Conservation (phyloP, 306 rosid species). For the Malus sylvestris region DNA sequence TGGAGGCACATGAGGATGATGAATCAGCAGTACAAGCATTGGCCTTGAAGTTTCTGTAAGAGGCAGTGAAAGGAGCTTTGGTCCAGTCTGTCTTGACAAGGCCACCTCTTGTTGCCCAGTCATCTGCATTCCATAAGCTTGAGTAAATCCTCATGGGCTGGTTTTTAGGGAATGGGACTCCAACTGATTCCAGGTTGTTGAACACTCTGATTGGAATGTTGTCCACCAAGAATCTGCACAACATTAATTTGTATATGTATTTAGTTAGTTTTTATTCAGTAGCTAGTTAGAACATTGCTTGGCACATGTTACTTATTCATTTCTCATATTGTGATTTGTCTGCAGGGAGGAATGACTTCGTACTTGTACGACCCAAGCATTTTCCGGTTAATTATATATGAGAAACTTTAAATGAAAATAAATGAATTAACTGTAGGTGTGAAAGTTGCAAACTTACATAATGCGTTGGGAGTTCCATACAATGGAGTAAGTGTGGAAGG, state of each 20-base stretch:
- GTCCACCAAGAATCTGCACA: slow-evolving; percentile 32
- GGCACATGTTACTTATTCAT: too few species aligned
- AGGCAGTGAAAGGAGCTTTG: slow-evolving; percentile 38
- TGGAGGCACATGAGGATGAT: slow-evolving; percentile 14
- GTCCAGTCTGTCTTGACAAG: slow-evolving; percentile 42
- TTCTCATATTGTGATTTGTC: too few species aligned
- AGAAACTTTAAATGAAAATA: too few species aligned
- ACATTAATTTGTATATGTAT: not conserved
- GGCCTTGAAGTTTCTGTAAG: slow-evolving; percentile 35
- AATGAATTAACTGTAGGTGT: too few species aligned
- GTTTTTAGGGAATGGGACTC: slow-evolving; percentile 28
- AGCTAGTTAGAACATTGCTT: too few species aligned
- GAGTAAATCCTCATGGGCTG: slow-evolving; percentile 45
- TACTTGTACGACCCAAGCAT: too few species aligned
- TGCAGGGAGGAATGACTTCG: too few species aligned
- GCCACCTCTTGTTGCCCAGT: slow-evolving; percentile 49
- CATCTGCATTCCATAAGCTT: slow-evolving; percentile 37
- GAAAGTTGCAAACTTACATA: slow-evolving; percentile 16
- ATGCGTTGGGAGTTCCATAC: slow-evolving; percentile 33
- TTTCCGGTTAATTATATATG: too few species aligned
- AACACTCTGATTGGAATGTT: slow-evolving; percentile 34
- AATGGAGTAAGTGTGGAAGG: slow-evolving; percentile 38
- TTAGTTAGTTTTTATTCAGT: slow-evolving; percentile 20
- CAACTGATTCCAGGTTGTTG: slow-evolving; percentile 28
- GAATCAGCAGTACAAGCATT: slow-evolving; percentile 18